A percentile compares a stretch with the other conserved stretches of the same genome.
Conservation (phyloP, 768 basidiomycete genomes). For the Rossbeevera mucosa region DNA sequence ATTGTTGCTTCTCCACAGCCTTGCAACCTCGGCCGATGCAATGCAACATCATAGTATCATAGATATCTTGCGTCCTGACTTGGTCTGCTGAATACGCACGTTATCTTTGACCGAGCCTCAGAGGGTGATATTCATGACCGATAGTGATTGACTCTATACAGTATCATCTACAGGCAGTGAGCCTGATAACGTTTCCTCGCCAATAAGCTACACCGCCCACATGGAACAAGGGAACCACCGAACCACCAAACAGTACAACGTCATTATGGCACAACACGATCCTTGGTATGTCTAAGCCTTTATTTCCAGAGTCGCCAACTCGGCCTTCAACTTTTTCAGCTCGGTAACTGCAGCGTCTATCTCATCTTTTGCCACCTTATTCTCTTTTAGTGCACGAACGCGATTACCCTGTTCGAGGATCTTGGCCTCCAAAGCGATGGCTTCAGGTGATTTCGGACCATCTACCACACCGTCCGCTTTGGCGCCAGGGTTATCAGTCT, state of each 20-base stretch:
- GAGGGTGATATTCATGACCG: background rate
- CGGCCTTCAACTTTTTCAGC: conserved; percentile 62
- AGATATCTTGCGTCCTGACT: too few relatives aligned
- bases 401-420: conserved; percentile 70
- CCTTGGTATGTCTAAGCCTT: background rate
- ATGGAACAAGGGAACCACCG: too few relatives aligned
- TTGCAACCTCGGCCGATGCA: too few relatives aligned
- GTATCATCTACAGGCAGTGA: too few relatives aligned
- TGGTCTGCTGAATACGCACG: too few relatives aligned
- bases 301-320: conserved; percentile 34
- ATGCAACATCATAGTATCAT: too few relatives aligned
- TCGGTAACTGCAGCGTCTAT: conserved; percentile 48
- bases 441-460: conserved; percentile 69
- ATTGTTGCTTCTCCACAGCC: too few relatives aligned
- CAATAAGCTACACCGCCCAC: background rate
- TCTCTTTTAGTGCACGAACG: conserved; percentile 65
- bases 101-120: too few relatives aligned
- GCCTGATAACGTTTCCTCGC: background rate
- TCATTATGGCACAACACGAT: background rate
- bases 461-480: conserved; percentile 39
- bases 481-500: conserved; percentile 45
- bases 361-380: conserved; percentile 42
- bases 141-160: background rate
- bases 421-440: conserved; percentile 66
- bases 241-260: background rate